Evolutionary conservation across 176 grass and related monocot genomes (phyloP), one percentile per base, ranked within the genome.

Genomic region (Aegilops bicornis): DNA sequence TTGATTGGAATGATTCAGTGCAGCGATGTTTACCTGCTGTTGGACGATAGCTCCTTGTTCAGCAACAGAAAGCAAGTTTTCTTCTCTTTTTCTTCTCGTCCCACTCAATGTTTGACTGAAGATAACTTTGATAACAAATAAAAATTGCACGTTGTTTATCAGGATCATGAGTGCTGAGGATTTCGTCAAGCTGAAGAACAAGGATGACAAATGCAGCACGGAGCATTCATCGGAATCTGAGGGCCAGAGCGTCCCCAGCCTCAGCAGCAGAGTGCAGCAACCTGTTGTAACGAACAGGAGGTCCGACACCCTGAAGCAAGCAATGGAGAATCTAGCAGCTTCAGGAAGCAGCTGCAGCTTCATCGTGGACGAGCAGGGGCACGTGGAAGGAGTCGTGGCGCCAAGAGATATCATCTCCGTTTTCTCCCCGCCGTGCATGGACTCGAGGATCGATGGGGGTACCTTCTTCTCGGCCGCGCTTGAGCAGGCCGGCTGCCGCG

Each of bases 341-440:
- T 85, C 70, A 9, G 72, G 63, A 37, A 91, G 84, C 66, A 80
- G 37, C 72, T 89, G 80, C 80, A 78, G 79, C 89, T 91, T 91
- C 81, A 36, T 94, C 64, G 68, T 89, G 7, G 69, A 82, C 58
- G 80, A 85, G 25, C 40, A 65, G 2, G 73, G 77, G 45, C 84
- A 64, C 7, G 58, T 91, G 1, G 73, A 87, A 84, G 81, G 92
- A 45, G 65, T 84, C 9, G 70, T 89, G 42, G 87, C 82, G n/a
- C 39, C 80, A 32, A 89, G 87, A 82, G 89, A 89, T 25, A 23
- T 91, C 80, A 87, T 95, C 85, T 91, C 88, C 27, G 73, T 87
- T 13, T 95, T 95, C 83, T 92, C 90, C 71, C 90, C 90, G 0
- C 90, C 85, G 5, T 92, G 89, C 78, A 95, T 92, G 93, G 90